Conservation (phyloP, 352 stramenopile species). For the Blastocystis sp. region DNA sequence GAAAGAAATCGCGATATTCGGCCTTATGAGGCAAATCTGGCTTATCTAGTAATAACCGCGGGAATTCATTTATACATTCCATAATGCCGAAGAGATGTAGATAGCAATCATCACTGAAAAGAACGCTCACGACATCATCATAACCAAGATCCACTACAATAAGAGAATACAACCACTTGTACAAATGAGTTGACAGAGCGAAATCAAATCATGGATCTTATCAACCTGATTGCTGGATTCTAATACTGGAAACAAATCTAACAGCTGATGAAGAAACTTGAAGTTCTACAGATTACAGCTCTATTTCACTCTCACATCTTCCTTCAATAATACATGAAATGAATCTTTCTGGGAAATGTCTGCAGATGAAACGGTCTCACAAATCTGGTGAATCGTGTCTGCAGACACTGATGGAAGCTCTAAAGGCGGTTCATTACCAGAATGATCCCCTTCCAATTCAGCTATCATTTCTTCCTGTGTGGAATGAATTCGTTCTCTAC, state of each 20-base stretch:
- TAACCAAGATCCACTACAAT: conserved; percentile 47
- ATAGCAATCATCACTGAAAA: conserved; percentile 17
- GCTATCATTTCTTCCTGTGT: background rate
- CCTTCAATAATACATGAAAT: background rate
- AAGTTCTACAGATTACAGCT: conserved; percentile 11
- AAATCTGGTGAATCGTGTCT: conserved; percentile 17
- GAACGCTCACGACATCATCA: conserved; percentile 32
- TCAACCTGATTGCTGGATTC: background rate
- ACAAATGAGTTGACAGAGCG: conserved; percentile 15
- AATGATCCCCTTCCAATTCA: background rate
- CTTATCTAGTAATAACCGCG: background rate
- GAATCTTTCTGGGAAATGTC: conserved; percentile 38
- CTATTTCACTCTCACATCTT: background rate
- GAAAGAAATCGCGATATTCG: conserved; percentile 29
- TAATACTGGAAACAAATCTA: conserved; percentile 21
- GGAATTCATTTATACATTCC: background rate
- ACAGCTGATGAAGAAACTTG: conserved; percentile 9
- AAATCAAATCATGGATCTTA: background rate
- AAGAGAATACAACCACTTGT: no score
- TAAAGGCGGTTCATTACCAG: background rate
- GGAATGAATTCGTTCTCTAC: background rate
- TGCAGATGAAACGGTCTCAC: background rate
- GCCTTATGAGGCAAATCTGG: conserved; percentile 22
- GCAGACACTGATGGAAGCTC: background rate
- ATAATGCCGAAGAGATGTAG: conserved; percentile 35